Base-by-base conservation (phyloP, 176 grass and related monocot species). In the Olyra latifolia region DNA sequence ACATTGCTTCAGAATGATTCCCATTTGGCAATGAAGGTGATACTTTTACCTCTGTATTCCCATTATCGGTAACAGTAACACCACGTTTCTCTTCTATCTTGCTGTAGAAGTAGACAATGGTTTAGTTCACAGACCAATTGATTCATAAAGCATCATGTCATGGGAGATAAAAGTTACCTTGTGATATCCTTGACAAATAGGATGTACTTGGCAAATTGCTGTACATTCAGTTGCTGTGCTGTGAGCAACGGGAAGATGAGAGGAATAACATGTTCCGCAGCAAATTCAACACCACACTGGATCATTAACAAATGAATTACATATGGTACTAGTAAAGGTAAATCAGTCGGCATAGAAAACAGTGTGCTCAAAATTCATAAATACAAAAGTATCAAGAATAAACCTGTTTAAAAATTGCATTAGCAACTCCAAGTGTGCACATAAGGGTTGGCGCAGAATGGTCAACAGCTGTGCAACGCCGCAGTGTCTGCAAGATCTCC, bases 131-230 rank as follows among this genome's bases (percentile, higher is more conserved):
- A 74, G 29, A 62, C 65, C 46, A 16, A 71, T 77, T 74, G 14
- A 53, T 3, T 47, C 7, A 78, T 76, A 23, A 44, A 62, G 56
- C 5, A 35, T 35, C 32, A 35, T 40, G 11, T 12, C 50, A 76
- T 58, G 41, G 39, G 72, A 77, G 48, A 85, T 66, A 89, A 74
- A 64, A 24, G n/a, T 27, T 88, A 99, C 97, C 97, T 96, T 66
- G 94, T 75, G 55, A 99, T 89, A 86, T 99, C 97, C 79, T 93
- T 99, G 50, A 99, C 89, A 87, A 99, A 99, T 40, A 99, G 79
- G 84, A 99, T 96, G 77, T 93, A 99, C 78, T 99, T 96, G 30
- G 97, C 97, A 86, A 99, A 99, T 84, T 99, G 97, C 66, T 99
- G 97, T 45, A 96, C 84, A 76, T 94, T 99, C 82, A 99, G 50